phyloP scores from a whole-genome alignment of 129 eudicot species.

The Flaveria robusta region DNA sequence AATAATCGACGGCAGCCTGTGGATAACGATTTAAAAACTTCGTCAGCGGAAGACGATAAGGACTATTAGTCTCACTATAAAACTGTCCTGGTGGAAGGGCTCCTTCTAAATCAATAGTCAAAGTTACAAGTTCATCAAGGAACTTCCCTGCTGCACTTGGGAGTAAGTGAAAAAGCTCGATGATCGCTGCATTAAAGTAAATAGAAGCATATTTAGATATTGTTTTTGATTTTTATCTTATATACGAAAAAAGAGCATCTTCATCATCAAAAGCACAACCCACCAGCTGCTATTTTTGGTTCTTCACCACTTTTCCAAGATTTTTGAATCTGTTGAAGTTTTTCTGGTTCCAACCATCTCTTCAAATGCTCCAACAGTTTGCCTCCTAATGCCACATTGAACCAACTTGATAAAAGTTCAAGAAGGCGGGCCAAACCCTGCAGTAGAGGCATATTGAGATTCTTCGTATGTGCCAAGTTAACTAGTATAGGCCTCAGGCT shows the following conservation, averaged over 20 bases:
- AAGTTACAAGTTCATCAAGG: constrained; percentile 93
- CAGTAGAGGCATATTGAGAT: constrained; percentile 94
- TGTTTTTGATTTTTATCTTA: not conserved
- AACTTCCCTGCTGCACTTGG: constrained; percentile 97
- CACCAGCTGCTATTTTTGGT: constrained; percentile 99
- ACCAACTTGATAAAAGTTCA: constrained; percentile 95
- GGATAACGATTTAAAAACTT: constrained; percentile 90
- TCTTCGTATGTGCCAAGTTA: constrained; percentile 93
- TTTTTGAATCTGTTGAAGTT: constrained; percentile 91
- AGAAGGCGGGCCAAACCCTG: constrained; percentile 97
- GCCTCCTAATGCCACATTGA: constrained; percentile 89
- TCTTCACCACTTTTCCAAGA: constrained; percentile 98
- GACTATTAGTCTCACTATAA: constrained; percentile 99
- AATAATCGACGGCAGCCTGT: constrained; percentile 89
- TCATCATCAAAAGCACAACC: constrained; percentile 27
- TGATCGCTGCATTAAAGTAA: constrained; percentile 72
- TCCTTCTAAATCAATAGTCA: constrained; percentile 89
- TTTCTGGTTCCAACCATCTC: constrained; percentile 97
- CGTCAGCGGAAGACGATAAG: constrained; percentile 92
- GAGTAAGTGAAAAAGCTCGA: constrained; percentile 95
- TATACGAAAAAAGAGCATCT: not conserved
- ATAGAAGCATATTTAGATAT: not conserved
- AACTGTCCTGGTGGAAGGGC: constrained; percentile 94
- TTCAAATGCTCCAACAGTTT: constrained; percentile 94
- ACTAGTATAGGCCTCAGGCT: constrained; percentile 96